Evolutionary conservation across 192 early-diverging fungal genomes (phyloP), one percentile per base, ranked within the genome.

Genomic region (Umbelopsis vinacea): DNA sequence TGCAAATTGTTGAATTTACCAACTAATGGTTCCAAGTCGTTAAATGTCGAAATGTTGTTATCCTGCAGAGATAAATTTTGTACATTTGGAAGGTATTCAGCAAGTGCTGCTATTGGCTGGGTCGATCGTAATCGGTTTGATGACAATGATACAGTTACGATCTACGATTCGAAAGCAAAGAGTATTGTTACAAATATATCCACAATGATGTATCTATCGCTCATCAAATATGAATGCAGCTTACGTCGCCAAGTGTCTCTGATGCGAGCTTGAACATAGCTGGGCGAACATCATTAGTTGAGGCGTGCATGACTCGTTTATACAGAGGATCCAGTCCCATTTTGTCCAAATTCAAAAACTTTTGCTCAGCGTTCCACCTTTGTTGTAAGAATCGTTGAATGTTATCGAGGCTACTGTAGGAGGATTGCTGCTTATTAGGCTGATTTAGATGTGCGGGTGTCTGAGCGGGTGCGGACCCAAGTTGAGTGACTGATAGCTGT

Each of bases 61-160:
- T 81, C 78, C 55, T 75, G 69, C 10, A 86, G 50, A 2, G 84
- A 86, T 0, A 86, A 53, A n/a, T 83, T 81, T n/a, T 66, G 68
- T 11, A 86, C 33, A 47, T 78, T 74, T 12, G 84, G 84, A 10
- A 83, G 80, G 21, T 70, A 78, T 29, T 76, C 68, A 2, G 71
- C 17, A 4, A 86, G 11, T 47, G 71, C 38, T 11, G 67, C 23
- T 8, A 86, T 53, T 8, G 82, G 73, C 8, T 69, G 19, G 1
- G 80, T 57, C 1, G 70, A 75, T 19, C 69, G 71, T n/a, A 83
- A 55, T 21, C 71, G 50, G 35, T 83, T 83, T 17, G 68, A 53
- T 6, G 80, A 76, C 22, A 83, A 71, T 11, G 84, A 86, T 29
- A 86, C 78, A 0, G 82, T 79, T 2, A 57, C 54, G 6, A 70